Evolutionary conservation across 345 rosid genomes (phyloP).

Genomic region (Salix udensis): DNA sequence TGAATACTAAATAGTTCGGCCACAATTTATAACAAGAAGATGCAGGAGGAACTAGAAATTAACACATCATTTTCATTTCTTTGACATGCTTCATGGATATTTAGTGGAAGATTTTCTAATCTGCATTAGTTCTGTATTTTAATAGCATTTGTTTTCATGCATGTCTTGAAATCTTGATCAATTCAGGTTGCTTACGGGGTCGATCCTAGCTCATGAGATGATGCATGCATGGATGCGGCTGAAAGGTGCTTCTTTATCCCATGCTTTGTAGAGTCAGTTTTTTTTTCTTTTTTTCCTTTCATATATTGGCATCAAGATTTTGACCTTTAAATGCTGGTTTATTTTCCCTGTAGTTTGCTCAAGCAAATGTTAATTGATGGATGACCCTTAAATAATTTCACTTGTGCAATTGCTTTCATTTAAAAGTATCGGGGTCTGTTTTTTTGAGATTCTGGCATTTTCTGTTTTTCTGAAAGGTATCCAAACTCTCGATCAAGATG

Average conservation of each 20-base stretch:
- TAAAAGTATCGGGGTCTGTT: background rate
- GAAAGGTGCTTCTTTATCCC: constrained; percentile 42
- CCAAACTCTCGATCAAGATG: constrained; percentile 72
- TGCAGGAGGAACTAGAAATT: background rate
- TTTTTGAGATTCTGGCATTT: background rate
- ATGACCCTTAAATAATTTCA: background rate
- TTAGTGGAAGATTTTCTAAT: background rate
- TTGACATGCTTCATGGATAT: background rate
- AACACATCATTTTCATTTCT: background rate
- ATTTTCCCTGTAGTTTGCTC: background rate
- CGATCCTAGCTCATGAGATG: constrained; percentile 96
- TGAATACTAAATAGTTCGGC: background rate
- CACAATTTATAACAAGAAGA: background rate
- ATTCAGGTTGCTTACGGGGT: constrained; percentile 84
- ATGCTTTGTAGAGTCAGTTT: background rate
- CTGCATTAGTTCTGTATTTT: background rate
- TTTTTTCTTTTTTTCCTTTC: background rate
- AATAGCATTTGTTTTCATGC: background rate
- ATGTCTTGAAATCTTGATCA: constrained; percentile 4
- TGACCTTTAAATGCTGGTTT: background rate
- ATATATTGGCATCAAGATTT: background rate
- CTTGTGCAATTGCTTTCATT: background rate
- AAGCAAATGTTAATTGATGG: background rate
- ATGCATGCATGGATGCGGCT: constrained; percentile 99
- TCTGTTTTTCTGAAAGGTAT: constrained; percentile 45